Conservation (phyloP, 73 alveolate genomes). For the Paramecium pentaurelia region DNA sequence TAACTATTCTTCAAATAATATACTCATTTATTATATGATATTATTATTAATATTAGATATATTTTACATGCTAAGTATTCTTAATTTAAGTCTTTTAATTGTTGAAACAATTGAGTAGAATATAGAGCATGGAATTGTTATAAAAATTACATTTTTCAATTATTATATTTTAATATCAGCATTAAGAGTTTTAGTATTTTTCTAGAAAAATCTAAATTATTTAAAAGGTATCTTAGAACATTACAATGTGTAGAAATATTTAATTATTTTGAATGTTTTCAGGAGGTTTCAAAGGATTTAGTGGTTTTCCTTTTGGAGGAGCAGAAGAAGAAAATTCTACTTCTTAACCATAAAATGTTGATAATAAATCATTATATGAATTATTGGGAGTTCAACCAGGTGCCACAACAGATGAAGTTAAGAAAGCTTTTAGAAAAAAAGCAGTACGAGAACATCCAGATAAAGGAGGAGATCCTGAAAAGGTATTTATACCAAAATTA, state of each 20-base stretch:
- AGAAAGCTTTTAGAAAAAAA: slow-evolving; percentile 85
- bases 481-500: neutral
- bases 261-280: slow-evolving; percentile 30
- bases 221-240: neutral
- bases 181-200: neutral
- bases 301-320: slow-evolving; percentile 45
- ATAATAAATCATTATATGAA: slow-evolving; percentile 86
- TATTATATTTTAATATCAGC: neutral
- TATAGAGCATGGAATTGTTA: neutral
- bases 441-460: slow-evolving; percentile 96
- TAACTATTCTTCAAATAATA: neutral
- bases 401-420: slow-evolving; percentile 85
- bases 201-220: neutral
- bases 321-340: slow-evolving; percentile 68
- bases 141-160: neutral
- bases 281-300: slow-evolving; percentile 64
- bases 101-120: neutral
- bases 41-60: too few relatives aligned
- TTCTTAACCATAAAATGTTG: slow-evolving; percentile 65
- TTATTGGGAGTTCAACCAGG: slow-evolving; percentile 86
- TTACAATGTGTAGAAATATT: neutral
- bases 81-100: neutral
- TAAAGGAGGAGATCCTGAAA: slow-evolving; percentile 94
- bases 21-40: neutral
- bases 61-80: neutral